Conservation (phyloP, 129 eudicot genomes). For the Lonicera japonica region DNA sequence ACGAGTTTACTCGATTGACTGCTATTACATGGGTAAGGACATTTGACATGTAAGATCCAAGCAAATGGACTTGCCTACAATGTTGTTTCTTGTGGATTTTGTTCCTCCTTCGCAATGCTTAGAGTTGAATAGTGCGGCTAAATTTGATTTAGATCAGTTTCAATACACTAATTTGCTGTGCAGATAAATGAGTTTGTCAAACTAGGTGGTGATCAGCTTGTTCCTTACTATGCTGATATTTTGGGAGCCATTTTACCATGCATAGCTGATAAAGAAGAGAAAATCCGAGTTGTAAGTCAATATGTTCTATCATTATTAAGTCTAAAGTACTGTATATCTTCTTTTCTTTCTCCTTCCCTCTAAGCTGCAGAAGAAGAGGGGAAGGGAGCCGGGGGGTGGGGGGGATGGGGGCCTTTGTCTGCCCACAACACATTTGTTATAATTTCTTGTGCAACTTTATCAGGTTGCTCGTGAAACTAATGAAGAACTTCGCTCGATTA, state of each 20-base stretch:
- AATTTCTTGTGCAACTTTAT: constrained; percentile 5
- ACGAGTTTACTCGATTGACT: constrained; percentile 91
- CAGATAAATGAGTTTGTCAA: constrained; percentile 97
- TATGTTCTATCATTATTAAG: neutral
- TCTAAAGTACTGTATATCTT: no score
- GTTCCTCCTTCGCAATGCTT: neutral
- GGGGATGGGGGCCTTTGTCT: no score
- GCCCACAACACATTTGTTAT: neutral
- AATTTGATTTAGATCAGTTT: neutral
- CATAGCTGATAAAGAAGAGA: constrained; percentile 97
- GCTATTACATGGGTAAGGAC: constrained; percentile 90
- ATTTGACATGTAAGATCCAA: constrained; percentile 2
- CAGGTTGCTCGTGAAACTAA: constrained; percentile 96
- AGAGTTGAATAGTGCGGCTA: neutral
- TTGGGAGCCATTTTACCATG: constrained; percentile 96
- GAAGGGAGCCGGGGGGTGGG: no score
- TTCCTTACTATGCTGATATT: constrained; percentile 96
- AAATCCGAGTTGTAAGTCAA: constrained; percentile 81
- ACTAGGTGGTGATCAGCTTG: constrained; percentile 94
- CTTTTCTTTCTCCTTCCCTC: neutral
- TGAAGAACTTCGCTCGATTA: constrained; percentile 79
- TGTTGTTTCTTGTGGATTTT: neutral
- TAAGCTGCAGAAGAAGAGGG: no score
- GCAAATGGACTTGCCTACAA: neutral
- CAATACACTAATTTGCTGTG: constrained; percentile 9